These are phyloP conservation scores for Phytophthora nicotianae DNA, from an alignment of 352 stramenopile genomes.

Conservation along the genomic window DNA sequence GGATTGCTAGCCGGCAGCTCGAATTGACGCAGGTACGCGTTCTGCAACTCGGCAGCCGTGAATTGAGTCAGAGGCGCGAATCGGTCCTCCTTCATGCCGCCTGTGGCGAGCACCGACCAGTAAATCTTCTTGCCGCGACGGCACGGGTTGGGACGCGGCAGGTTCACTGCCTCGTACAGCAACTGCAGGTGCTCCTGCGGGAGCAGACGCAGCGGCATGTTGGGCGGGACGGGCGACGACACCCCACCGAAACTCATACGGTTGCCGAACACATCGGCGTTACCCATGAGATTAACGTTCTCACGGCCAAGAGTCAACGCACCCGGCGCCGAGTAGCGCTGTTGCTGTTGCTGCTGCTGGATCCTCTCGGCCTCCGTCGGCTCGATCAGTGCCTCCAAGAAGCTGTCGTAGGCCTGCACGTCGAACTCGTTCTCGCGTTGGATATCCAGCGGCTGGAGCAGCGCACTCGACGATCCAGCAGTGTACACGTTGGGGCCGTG, in stretches of 20 bases:
- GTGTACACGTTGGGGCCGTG: slow-evolving; percentile 36
- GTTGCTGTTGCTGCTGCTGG: slow-evolving; percentile 40
- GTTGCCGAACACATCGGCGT: slow-evolving; percentile 18
- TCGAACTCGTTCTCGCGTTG: slow-evolving; percentile 58
- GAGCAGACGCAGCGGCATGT: slow-evolving; percentile 50
- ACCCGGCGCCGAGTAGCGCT: slow-evolving; percentile 24
- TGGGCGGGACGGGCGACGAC: slow-evolving; percentile 26
- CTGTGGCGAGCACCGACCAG: slow-evolving; percentile 72
- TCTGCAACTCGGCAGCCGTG: slow-evolving; percentile 71
- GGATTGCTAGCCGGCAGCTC: slow-evolving; percentile 54
- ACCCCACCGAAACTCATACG: slow-evolving; percentile 37
- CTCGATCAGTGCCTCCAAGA: slow-evolving; percentile 62
- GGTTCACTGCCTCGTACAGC: slow-evolving; percentile 76
- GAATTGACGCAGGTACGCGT: slow-evolving; percentile 70
- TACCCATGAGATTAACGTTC: slow-evolving; percentile 24
- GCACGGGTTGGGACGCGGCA: slow-evolving; percentile 73
- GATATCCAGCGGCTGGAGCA: slow-evolving; percentile 60
- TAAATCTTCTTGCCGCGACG: slow-evolving; percentile 78
- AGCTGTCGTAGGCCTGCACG: slow-evolving; percentile 56
- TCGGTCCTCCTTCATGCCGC: slow-evolving; percentile 68
- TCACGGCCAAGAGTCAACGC: slow-evolving; percentile 16
- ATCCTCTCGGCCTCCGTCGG: slow-evolving; percentile 37
- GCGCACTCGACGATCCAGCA: slow-evolving; percentile 44
- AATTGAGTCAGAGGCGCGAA: slow-evolving; percentile 65
- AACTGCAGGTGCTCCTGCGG: slow-evolving; percentile 59